Conservation (phyloP, 2,329 filamentous ascomycete genomes). For the Pseudocercospora macadamiae region DNA sequence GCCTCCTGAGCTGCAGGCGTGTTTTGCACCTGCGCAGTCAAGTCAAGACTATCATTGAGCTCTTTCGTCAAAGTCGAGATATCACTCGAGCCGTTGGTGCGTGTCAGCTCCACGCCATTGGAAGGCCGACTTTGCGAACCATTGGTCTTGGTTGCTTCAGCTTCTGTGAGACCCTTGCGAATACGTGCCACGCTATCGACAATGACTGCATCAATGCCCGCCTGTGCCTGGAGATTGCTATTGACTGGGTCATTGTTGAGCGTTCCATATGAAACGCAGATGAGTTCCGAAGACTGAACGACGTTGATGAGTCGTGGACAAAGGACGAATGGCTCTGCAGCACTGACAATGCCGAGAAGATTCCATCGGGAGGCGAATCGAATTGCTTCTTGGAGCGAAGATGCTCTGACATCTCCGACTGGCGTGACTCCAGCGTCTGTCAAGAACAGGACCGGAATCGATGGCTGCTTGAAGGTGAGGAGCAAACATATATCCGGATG, state of each 20-base stretch:
- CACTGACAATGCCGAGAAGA: constrained; percentile 83
- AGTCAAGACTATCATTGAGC: constrained; percentile 1
- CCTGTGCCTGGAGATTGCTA: constrained; percentile 87
- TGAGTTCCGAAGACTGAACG: constrained; percentile 89
- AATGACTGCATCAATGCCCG: constrained; percentile 97
- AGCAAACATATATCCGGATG: constrained; percentile 96
- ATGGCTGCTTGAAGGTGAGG: constrained; percentile 94
- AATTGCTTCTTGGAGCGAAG: constrained; percentile 91
- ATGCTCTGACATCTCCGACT: constrained; percentile 87
- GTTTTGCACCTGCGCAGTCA: constrained; percentile 10
- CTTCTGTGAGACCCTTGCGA: constrained; percentile 78
- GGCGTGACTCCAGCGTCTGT: constrained; percentile 81
- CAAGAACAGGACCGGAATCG: constrained; percentile 91
- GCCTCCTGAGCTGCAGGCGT: not conserved
- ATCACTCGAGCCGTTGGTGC: too few species aligned
- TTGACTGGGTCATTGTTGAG: constrained; percentile 85
- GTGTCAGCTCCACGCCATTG: too few species aligned
- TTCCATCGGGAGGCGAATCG: constrained; percentile 96
- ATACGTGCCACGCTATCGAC: constrained; percentile 94
- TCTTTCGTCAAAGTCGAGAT: constrained; percentile 8
- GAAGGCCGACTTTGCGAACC: too few species aligned
- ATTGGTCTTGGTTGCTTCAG: constrained; percentile 21
- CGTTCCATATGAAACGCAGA: constrained; percentile 92
- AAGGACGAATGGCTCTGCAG: constrained; percentile 85
- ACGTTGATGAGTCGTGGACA: constrained; percentile 87